These are phyloP conservation scores for Hexamita inflata DNA, from an alignment of 208 protist species.

Conservation along the genomic window DNA sequence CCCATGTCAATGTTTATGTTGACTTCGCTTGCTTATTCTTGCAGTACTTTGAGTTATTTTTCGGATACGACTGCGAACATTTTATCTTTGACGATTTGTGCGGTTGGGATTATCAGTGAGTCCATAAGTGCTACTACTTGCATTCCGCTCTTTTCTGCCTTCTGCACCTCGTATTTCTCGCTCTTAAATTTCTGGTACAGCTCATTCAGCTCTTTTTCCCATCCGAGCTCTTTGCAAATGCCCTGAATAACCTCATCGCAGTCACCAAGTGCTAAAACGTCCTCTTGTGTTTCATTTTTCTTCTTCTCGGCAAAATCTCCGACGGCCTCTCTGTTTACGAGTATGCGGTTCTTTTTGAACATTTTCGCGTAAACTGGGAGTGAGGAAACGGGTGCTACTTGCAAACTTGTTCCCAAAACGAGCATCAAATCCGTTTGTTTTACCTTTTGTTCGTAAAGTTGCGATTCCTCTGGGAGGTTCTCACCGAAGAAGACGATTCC, in stretches of 20 bases:
- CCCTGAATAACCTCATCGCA: background rate
- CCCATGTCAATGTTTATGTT: no score
- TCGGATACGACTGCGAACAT: no score
- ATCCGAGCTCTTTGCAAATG: background rate
- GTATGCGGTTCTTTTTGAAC: no score
- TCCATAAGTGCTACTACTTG: no score
- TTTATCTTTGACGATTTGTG: no score
- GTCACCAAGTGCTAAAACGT: background rate
- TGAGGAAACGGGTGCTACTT: background rate
- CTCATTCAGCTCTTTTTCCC: background rate
- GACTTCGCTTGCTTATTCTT: no score
- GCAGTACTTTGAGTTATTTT: no score
- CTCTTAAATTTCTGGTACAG: background rate
- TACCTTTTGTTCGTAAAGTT: background rate
- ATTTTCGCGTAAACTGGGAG: no score
- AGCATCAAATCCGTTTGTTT: background rate
- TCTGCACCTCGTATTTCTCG: background rate
- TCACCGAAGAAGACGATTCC: slow-evolving; percentile 58
- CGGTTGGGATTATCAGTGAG: no score
- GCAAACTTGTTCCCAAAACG: background rate
- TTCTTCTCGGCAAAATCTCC: no score
- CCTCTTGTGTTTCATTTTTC: no score
- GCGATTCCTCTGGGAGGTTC: background rate
- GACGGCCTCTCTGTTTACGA: no score
- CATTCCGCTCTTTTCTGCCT: background rate